A percentile compares a stretch with the other conserved stretches of the same genome.
Conservation (phyloP, 2,329 filamentous ascomycete species). For the Aspergillus fumigatiaffinis region DNA sequence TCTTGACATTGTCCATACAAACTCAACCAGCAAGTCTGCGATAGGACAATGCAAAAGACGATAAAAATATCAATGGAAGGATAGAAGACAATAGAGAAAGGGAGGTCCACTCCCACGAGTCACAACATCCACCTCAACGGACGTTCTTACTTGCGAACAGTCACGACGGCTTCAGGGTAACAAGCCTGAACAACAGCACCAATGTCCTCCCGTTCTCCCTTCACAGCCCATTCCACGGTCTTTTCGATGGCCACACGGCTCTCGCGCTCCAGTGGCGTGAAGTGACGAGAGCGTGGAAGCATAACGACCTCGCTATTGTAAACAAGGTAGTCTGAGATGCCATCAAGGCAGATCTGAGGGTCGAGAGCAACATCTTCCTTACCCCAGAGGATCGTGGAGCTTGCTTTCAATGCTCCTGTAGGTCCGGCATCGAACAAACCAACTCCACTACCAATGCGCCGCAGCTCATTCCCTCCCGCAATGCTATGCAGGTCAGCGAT, state of each 20-base stretch:
- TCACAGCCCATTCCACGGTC: constrained; percentile 36
- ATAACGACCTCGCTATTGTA: constrained; percentile 49
- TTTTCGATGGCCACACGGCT: constrained; percentile 42
- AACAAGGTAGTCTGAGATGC: constrained; percentile 50
- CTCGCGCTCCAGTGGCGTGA: constrained; percentile 48
- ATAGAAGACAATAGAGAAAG: neutral
- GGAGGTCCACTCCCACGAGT: neutral
- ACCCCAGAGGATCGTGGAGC: constrained; percentile 53
- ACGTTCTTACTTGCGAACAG: constrained; percentile 28
- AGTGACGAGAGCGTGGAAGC: constrained; percentile 51
- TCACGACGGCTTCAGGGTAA: constrained; percentile 31
- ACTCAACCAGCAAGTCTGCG: neutral
- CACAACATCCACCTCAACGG: neutral
- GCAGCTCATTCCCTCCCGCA: constrained; percentile 25
- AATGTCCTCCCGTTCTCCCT: constrained; percentile 36
- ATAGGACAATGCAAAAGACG: neutral
- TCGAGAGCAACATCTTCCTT: constrained; percentile 51
- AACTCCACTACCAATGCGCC: constrained; percentile 34
- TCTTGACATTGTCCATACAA: neutral
- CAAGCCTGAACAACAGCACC: constrained; percentile 24
- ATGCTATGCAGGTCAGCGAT: constrained; percentile 47
- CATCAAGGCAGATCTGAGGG: constrained; percentile 47
- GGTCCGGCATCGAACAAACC: constrained; percentile 45
- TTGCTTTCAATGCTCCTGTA: constrained; percentile 47
- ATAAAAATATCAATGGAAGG: neutral